These are phyloP conservation scores for Fusarium protoensiforme DNA, from an alignment of 2,329 filamentous ascomycete species.

Conservation along the genomic window DNA sequence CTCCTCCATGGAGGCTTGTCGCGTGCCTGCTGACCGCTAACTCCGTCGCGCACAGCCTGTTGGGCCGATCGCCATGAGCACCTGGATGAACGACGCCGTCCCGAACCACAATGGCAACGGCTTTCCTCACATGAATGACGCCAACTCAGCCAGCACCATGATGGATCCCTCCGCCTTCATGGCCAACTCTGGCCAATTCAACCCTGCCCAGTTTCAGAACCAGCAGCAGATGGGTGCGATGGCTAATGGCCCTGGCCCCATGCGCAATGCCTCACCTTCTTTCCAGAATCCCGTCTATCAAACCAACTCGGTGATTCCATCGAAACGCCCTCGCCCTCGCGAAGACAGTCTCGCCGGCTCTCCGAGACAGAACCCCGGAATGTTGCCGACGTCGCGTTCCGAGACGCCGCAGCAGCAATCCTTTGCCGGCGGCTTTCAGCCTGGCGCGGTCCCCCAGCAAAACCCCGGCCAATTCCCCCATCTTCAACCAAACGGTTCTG, in stretches of 20 bases:
- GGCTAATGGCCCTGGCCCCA: slow-evolving; percentile 83
- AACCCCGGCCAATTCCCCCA: slow-evolving; percentile 81
- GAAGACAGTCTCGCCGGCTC: slow-evolving; percentile 89
- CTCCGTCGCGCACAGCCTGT: slow-evolving; percentile 56
- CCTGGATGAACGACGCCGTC: slow-evolving; percentile 78
- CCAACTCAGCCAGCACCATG: slow-evolving; percentile 67
- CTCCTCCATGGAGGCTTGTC: slow-evolving; percentile 54
- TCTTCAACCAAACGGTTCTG: slow-evolving; percentile 81
- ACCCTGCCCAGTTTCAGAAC: slow-evolving; percentile 68
- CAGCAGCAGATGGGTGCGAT: slow-evolving; percentile 67
- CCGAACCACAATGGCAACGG: slow-evolving; percentile 77
- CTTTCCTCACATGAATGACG: slow-evolving; percentile 73
- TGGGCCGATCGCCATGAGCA: slow-evolving; percentile 70
- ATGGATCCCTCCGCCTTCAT: slow-evolving; percentile 75
- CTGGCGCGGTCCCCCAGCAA: slow-evolving; percentile 69
- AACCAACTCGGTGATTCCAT: slow-evolving; percentile 87
- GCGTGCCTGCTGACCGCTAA: slow-evolving; percentile 57
- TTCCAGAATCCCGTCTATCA: slow-evolving; percentile 85
- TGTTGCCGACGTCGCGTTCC: slow-evolving; percentile 84
- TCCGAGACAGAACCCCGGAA: slow-evolving; percentile 78
- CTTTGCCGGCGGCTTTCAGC: slow-evolving; percentile 77
- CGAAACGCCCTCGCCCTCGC: slow-evolving; percentile 83
- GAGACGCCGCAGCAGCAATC: slow-evolving; percentile 88
- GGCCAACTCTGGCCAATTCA: slow-evolving; percentile 70
- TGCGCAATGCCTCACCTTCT: slow-evolving; percentile 83